Conservation (phyloP, 2,329 filamentous ascomycete species). For the Cercospora zeae-maydis region DNA sequence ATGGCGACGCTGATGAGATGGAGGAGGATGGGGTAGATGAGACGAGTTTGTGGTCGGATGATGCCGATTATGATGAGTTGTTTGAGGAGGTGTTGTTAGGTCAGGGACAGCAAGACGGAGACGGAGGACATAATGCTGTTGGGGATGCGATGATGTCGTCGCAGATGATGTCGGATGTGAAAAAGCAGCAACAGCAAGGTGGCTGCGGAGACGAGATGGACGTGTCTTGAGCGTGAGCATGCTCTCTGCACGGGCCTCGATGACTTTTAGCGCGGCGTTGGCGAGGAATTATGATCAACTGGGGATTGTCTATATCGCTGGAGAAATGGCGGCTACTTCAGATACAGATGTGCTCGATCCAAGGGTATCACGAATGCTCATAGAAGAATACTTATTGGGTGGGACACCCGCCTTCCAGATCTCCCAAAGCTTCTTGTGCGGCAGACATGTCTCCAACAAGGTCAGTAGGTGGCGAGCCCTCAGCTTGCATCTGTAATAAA, state of each 20-base stretch:
- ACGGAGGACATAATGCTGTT: slow-evolving; percentile 9
- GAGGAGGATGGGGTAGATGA: slow-evolving; percentile 26
- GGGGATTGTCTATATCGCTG: neutral
- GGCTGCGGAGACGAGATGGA: slow-evolving; percentile 38
- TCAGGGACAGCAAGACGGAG: slow-evolving; percentile 34
- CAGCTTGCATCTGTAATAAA: slow-evolving; percentile 85
- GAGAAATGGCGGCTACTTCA: neutral
- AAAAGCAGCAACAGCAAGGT: slow-evolving; percentile 26
- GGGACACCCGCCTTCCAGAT: slow-evolving; percentile 58
- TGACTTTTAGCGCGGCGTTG: slow-evolving; percentile 31
- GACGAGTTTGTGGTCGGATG: slow-evolving; percentile 49
- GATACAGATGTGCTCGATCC: slow-evolving; percentile 3
- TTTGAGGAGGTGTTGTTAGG: slow-evolving; percentile 61
- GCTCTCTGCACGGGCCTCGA: neutral
- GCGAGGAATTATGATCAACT: slow-evolving; percentile 7
- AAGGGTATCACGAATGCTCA: slow-evolving; percentile 32
- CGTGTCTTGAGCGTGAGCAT: slow-evolving; percentile 21
- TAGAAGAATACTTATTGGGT: slow-evolving; percentile 49
- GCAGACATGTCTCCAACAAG: slow-evolving; percentile 86
- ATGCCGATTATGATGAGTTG: slow-evolving; percentile 59
- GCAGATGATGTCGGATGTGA: slow-evolving; percentile 7
- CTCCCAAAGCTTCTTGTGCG: slow-evolving; percentile 64
- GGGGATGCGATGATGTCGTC: neutral
- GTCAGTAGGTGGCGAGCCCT: slow-evolving; percentile 84
- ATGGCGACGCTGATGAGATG: slow-evolving; percentile 16